These are phyloP conservation scores for Drechslerella dactyloides DNA, from an alignment of 2,329 filamentous ascomycete genomes.

Conservation along the genomic window DNA sequence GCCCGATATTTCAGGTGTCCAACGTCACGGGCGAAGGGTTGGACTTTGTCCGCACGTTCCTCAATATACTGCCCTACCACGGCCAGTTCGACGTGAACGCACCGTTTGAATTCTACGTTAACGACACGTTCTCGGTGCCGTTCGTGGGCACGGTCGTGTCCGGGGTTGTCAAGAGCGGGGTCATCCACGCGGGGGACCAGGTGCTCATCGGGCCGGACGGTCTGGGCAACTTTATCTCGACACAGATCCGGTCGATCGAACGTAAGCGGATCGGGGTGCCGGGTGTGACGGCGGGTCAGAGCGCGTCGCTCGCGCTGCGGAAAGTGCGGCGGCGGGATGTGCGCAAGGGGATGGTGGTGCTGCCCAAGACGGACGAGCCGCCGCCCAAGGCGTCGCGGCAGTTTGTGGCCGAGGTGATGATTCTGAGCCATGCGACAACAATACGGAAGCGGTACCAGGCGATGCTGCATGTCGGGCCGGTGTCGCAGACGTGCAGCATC, in stretches of 20 bases:
- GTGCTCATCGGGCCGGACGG: constrained; percentile 90
- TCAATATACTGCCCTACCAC: constrained; percentile 94
- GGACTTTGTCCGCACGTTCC: constrained; percentile 86
- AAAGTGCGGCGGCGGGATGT: constrained; percentile 89
- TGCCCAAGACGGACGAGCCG: constrained; percentile 79
- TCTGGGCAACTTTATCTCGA: constrained; percentile 84
- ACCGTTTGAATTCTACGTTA: constrained; percentile 92
- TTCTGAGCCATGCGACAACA: constrained; percentile 92
- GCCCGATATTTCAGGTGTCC: constrained; percentile 95
- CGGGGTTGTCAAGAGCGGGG: constrained; percentile 77
- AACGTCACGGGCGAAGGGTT: constrained; percentile 94
- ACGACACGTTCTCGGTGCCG: constrained; percentile 97
- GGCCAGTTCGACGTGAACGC: constrained; percentile 88
- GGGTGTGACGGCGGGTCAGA: constrained; percentile 87
- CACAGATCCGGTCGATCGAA: constrained; percentile 89
- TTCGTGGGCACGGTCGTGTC: constrained; percentile 96
- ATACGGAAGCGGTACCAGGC: constrained; percentile 97
- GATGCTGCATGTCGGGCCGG: constrained; percentile 94
- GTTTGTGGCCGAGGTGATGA: constrained; percentile 86
- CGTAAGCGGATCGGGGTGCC: constrained; percentile 89
- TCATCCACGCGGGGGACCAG: constrained; percentile 83
- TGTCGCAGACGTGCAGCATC: constrained; percentile 94
- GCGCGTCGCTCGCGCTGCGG: constrained; percentile 87
- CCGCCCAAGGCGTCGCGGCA: constrained; percentile 73
- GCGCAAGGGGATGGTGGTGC: constrained; percentile 95